Conservation (phyloP, 306 rosid genomes). For the Canavalia gladiata region DNA sequence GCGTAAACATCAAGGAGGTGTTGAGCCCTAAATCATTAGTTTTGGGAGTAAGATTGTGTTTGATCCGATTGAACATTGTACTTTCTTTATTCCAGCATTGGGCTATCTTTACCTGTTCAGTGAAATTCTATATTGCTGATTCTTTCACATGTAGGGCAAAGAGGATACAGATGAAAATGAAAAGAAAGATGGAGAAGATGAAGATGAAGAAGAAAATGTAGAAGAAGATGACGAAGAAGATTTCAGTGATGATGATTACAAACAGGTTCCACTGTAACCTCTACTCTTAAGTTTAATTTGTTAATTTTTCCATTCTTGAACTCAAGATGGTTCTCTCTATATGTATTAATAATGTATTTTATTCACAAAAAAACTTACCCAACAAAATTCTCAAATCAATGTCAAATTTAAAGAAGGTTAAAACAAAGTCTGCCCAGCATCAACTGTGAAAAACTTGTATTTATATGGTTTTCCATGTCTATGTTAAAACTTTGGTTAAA, state of each 20-base stretch:
- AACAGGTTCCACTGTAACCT: conserved; percentile 56
- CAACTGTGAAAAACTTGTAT: background rate
- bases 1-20: conserved; percentile 13
- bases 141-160: conserved; percentile 48
- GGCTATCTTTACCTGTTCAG: background rate
- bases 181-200: conserved; percentile 57
- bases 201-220: conserved; percentile 58
- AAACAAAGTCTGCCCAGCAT: background rate
- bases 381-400: conserved; percentile 10
- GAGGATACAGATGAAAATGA: conserved; percentile 49
- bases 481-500: background rate
- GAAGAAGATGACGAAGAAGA: conserved; percentile 54
- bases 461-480: conserved; percentile 16
- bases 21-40: conserved; percentile 5
- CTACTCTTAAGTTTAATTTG: background rate
- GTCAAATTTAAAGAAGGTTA: conserved; percentile 13
- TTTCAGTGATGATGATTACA: conserved; percentile 61
- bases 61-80: conserved; percentile 19
- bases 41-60: conserved; percentile 21
- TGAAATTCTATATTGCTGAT: conserved; percentile 36
- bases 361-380: background rate
- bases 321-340: conserved; percentile 13
- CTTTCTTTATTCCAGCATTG: conserved; percentile 13
- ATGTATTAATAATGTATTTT: conserved; percentile 20
- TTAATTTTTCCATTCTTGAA: conserved; percentile 29